Conservation (phyloP, 2,329 filamentous ascomycete species). For the Zymoseptoria ardabiliae region DNA sequence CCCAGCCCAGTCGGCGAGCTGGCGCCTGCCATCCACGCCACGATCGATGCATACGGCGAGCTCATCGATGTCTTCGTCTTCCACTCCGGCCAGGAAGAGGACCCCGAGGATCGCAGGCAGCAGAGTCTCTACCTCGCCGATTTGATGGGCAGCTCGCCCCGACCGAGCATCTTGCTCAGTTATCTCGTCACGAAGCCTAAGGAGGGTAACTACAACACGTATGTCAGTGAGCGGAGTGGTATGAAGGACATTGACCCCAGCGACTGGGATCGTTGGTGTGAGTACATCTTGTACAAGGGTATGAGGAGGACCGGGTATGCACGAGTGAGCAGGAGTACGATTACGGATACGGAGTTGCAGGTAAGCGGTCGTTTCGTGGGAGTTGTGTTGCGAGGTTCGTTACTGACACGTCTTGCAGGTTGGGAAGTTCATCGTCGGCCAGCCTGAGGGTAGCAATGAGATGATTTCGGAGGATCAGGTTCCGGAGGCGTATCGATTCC, state of each 20-base stretch:
- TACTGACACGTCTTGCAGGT: constrained; percentile 41
- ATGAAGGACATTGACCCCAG: constrained; percentile 92
- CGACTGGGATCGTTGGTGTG: constrained; percentile 98
- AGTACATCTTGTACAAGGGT: constrained; percentile 94
- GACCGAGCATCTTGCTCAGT: constrained; percentile 77
- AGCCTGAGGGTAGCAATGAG: constrained; percentile 52
- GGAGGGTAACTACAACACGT: constrained; percentile 94
- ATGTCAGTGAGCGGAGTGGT: constrained; percentile 74
- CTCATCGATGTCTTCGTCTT: constrained; percentile 93
- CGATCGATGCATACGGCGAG: constrained; percentile 83
- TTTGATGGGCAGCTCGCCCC: constrained; percentile 74
- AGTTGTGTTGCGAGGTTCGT: neutral
- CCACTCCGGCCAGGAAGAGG: constrained; percentile 97
- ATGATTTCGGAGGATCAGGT: constrained; percentile 67
- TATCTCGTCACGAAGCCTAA: constrained; percentile 89
- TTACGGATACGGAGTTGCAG: constrained; percentile 96
- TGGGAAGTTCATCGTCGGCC: constrained; percentile 84
- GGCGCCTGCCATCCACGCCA: constrained; percentile 94
- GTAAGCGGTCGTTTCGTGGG: constrained; percentile 36
- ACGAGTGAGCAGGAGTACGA: constrained; percentile 76
- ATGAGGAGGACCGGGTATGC: constrained; percentile 83
- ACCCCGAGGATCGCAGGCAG: constrained; percentile 79
- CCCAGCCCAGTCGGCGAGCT: constrained; percentile 91
- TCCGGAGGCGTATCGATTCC: constrained; percentile 73
- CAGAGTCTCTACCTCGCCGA: constrained; percentile 80